Evolutionary conservation across 2,329 filamentous ascomycete genomes (phyloP), one percentile per base, ranked within the genome.

Genomic region (Penicillium sp.): DNA sequence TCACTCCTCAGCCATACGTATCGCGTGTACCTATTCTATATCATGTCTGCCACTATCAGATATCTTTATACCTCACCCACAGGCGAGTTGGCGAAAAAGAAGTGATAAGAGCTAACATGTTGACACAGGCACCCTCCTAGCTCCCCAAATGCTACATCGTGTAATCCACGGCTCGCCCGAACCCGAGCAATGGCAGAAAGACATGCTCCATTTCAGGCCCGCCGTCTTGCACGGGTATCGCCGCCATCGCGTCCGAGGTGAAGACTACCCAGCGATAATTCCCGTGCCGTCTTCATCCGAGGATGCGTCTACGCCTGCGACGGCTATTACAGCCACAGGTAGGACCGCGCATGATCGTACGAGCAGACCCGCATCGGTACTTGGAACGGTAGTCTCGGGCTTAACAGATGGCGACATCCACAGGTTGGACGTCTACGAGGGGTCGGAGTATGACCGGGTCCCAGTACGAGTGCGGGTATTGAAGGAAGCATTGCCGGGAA

Each of bases 351-450:
- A 21, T 5, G 13, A 17, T 17, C 6, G n/a, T 8, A 5, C 45
- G 19, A 45, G n/a, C 8, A 44, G 35, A 30, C 7, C 31, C 50
- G 69, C 86, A 58, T 81, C 80, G 5, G 92, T 96, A 1, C 86
- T 90, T 2, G 94, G 94, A 3, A 88, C 90, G 26, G 86, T 90
- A 56, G 91, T 93, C 0, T 88, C 87, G 0, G 93, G 93, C 0
- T 80, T 98, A 48, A 96, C 91, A 0, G 85, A 89, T 44, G 88
- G 85, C 26, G 93, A 97, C 70, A 81, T 97, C 56, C 79, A 81
- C 67, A 88, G 90, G 31, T 83, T 98, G 2, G 93, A 97, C 72
- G 77, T 82, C 4, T 98, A 97, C 72, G 94, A 98, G 75, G 94
- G 94, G 0, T 65, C 67, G 6, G 87, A 95, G 73, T 96, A 96